Evolutionary conservation across 1,284 basidiomycete species (phyloP), one percentile per base, ranked within the genome.

Genomic region (Moesziomyces globuligerus): DNA sequence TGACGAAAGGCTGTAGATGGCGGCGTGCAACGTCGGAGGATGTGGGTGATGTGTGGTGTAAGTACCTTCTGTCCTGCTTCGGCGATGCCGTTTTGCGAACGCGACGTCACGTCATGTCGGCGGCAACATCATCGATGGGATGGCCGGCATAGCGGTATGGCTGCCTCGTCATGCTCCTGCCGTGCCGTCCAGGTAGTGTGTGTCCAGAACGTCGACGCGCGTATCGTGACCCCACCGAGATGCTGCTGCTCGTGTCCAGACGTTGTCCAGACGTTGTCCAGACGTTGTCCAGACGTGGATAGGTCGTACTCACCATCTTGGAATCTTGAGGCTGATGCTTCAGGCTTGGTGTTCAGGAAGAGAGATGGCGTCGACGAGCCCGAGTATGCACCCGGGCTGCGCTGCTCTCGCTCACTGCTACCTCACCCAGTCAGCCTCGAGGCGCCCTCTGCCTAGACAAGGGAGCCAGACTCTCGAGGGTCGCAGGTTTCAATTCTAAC

Each of bases 1-100:
- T 86, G 78, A 84, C 83, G 84, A 86, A 87, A 62, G 85, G 85
- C 86, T 78, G 62, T 57, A 28, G 21, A 42, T n/a, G 25, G 21
- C 13, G 10, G 17, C 18, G 15, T 21, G 18, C 20, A 20, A 39
- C 13, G 20, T 15, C 7, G 37, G 18, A 9, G 8, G 29, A 37
- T 34, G 11, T 21, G 36, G 9, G 4, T 17, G 37, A 38, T 11
- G 17, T 17, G 20, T 38, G 15, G 37, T 49, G 51, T 61, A 47
- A 61, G 59, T 55, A 52, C 36, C 36, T 37, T 6, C 15, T 17
- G 18, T 17, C 6, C 15, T 37, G 36, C 36, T 17, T 37, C 15
- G 36, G 18, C 18, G 36, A n/a, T n/a, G 15, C 36, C 5, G 7
- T 7, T 7, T 41, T 3, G 26, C 36, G 13, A n/a, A n/a, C n/a